Base-by-base conservation (phyloP, 495 filamentous ascomycete species). In the Sabuloglossum arenarium region DNA sequence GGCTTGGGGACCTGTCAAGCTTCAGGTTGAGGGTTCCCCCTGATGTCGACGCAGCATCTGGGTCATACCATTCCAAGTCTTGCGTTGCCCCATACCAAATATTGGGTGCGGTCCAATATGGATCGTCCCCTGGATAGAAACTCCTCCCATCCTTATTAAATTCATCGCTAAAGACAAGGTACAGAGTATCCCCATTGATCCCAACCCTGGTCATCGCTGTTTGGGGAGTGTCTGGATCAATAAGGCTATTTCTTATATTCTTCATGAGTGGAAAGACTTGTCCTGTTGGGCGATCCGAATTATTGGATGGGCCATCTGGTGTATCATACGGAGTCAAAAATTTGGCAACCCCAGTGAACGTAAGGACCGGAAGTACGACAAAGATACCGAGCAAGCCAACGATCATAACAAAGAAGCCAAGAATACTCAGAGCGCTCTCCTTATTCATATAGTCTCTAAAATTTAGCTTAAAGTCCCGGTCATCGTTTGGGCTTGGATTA, bases 401-500 rank as follows among this genome's bases (percentile, higher is more conserved):
- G 9, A 73, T 49, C 59, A 75, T 62, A 31, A 71, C 59, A n/a
- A 70, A 43, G 53, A 70, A 42, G 3, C 71, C 71, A 52, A 73
- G 37, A 1, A 69, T 65, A n/a, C 65, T 70, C 25, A 65, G 53
- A 43, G 74, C 61, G 34, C 65, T 66, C 25, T 61, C 62, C 21
- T 61, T 62, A 31, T 64, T 59, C 52, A 71, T 70, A 58, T 71
- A 70, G 19, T 73, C 70, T 43, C 56, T 64, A 27, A 62, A 61
- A 1, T 56, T 68, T 21, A 71, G 61, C 52, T 68, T 74, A 59
- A 65, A 68, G 25, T 55, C 62, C 0, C 63, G 55, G 56, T 75
- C 72, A 54, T 76, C 73, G 57, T 74, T 69, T 27, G 65, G 66
- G 30, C 57, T 34, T 19, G 73, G 73, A 64, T 70, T 69, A 54